These are phyloP conservation scores for Jackrogersella multiformis DNA, from an alignment of 495 filamentous ascomycete genomes.

Conservation along the genomic window DNA sequence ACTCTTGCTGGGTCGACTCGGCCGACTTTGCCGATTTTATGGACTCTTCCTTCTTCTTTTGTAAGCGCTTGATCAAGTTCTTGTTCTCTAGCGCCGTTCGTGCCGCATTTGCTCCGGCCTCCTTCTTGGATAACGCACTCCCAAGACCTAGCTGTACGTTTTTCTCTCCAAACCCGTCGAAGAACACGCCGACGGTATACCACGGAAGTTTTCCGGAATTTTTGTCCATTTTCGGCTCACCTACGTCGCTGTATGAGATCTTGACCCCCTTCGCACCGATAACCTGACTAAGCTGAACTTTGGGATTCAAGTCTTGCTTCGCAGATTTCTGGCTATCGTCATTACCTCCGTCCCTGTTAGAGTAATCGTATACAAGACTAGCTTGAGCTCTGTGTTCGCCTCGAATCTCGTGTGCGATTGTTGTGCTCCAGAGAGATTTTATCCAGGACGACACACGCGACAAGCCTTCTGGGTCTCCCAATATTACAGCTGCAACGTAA, in stretches of 20 bases:
- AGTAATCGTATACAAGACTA: constrained; percentile 20
- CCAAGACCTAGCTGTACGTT: constrained; percentile 72
- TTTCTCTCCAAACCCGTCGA: constrained; percentile 77
- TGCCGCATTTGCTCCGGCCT: constrained; percentile 78
- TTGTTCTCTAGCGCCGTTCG: constrained; percentile 68
- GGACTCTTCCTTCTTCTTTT: constrained; percentile 59
- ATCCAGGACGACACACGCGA: constrained; percentile 71
- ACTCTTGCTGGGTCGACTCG: constrained; percentile 25
- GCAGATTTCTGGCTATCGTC: constrained; percentile 10
- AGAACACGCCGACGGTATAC: constrained; percentile 72
- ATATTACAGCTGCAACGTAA: constrained; percentile 79
- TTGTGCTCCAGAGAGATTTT: constrained; percentile 69
- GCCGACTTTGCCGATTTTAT: constrained; percentile 19
- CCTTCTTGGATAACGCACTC: constrained; percentile 72
- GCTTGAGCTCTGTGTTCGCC: constrained; percentile 40
- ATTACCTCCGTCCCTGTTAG: constrained; percentile 13
- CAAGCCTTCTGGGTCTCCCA: constrained; percentile 71
- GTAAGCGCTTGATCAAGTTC: constrained; percentile 64
- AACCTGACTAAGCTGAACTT: constrained; percentile 63
- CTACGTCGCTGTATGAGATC: constrained; percentile 71
- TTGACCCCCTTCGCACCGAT: constrained; percentile 68
- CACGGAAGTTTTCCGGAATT: constrained; percentile 65
- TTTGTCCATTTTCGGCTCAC: constrained; percentile 62
- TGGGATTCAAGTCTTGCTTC: constrained; percentile 46
- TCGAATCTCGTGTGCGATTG: constrained; percentile 55